Evolutionary conservation across 176 grass and related monocot genomes (phyloP).

Genomic region (Phoenix roebelenii): DNA sequence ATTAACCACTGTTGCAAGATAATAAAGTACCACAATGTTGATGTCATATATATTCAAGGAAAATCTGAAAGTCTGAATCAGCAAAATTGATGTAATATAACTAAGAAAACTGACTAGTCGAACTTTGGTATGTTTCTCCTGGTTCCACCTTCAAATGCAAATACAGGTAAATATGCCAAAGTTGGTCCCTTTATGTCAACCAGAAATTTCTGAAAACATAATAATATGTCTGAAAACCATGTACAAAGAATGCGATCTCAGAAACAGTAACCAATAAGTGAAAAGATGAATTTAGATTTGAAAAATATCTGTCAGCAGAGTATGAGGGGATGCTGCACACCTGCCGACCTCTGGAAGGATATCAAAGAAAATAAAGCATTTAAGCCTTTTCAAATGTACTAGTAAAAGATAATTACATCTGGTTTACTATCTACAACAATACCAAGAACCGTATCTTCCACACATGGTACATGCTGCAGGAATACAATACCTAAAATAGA

Average conservation of each 20-base stretch:
- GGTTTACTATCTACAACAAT: conserved; percentile 75
- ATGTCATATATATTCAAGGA: too few species aligned
- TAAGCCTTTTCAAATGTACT: too few species aligned
- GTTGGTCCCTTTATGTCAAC: conserved; percentile 85
- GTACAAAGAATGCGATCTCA: not conserved
- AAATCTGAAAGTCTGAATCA: not conserved
- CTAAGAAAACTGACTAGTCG: conserved; percentile 38
- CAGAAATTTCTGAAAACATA: conserved; percentile 68
- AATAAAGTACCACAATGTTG: too few species aligned
- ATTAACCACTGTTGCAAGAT: too few species aligned
- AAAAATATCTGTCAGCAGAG: too few species aligned
- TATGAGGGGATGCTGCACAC: too few species aligned
- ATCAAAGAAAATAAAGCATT: too few species aligned
- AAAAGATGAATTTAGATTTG: too few species aligned
- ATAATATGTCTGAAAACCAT: conserved; percentile 7
- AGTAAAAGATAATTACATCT: conserved; percentile 51
- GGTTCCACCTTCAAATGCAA: conserved; percentile 91
- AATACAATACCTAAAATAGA: conserved; percentile 16
- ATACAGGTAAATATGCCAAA: conserved; percentile 62
- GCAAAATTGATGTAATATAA: not conserved
- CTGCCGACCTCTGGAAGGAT: too few species aligned
- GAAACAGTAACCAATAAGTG: too few species aligned
- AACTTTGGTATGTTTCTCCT: conserved; percentile 92
- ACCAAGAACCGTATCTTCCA: conserved; percentile 68
- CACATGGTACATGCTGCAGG: conserved; percentile 59